Conservation (phyloP, 176 grass and related monocot species). For the Oryza meyeriana region DNA sequence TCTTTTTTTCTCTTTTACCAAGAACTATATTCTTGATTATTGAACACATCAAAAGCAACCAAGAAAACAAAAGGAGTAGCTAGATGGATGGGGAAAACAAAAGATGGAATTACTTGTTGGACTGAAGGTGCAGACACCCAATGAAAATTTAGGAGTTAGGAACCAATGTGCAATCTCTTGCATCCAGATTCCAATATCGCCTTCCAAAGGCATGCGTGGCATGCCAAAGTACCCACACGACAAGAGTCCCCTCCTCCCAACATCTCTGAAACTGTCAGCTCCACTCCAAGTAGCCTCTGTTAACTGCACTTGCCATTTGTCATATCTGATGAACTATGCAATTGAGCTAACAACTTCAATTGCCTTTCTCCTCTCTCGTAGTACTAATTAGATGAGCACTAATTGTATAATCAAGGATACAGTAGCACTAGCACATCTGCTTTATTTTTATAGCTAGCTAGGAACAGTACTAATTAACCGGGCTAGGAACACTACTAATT, state of each 20-base stretch:
- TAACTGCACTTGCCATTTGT: neutral
- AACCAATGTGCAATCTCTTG: constrained; percentile 27
- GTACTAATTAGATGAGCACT: neutral
- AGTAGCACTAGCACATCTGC: neutral
- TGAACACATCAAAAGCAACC: constrained; percentile 27
- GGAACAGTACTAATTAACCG: neutral
- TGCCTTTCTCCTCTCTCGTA: neutral
- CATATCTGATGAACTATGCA: constrained; percentile 1
- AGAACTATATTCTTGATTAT: neutral
- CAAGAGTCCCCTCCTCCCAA: constrained; percentile 2
- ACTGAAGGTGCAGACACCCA: constrained; percentile 22
- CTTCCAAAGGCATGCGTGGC: constrained; percentile 31
- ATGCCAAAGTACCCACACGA: constrained; percentile 18
- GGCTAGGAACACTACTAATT: too few species aligned
- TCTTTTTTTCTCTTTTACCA: neutral
- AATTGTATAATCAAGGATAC: neutral
- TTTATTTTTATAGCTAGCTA: neutral
- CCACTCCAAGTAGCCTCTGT: neutral
- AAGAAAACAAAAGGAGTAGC: neutral
- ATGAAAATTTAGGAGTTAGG: constrained; percentile 26
- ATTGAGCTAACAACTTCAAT: neutral
- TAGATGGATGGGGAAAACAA: neutral
- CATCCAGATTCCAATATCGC: constrained; percentile 27
- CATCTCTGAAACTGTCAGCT: neutral
- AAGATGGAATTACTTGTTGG: constrained; percentile 31